Conservation (phyloP, 2,329 filamentous ascomycete genomes). For the Shiraia sp. region DNA sequence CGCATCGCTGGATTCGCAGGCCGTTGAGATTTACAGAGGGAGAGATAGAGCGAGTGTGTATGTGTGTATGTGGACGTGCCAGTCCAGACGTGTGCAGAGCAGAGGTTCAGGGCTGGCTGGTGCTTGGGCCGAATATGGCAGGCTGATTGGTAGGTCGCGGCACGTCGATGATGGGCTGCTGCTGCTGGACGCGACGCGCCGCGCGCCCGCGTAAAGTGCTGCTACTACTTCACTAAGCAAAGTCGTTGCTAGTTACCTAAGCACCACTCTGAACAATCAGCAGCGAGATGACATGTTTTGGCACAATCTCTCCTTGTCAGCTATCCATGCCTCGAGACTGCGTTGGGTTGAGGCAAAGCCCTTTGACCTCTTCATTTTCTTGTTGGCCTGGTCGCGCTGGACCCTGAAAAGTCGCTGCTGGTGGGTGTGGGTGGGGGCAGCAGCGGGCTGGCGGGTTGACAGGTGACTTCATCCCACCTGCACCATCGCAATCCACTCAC, state of each 20-base stretch:
- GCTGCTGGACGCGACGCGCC: conserved; percentile 18
- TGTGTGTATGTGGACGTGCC: too few species aligned
- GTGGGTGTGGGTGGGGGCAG: neutral
- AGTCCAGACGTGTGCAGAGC: too few species aligned
- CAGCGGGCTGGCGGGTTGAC: neutral
- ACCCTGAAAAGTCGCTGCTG: neutral
- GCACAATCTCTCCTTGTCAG: too few species aligned
- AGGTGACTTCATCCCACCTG: neutral
- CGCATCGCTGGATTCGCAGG: conserved; percentile 29
- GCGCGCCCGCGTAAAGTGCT: conserved; percentile 20
- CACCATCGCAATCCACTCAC: neutral
- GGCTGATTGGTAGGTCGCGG: neutral
- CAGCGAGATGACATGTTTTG: too few species aligned
- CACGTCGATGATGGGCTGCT: conserved; percentile 13
- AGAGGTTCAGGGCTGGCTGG: conserved; percentile 12
- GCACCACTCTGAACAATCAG: too few species aligned
- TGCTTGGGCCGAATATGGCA: neutral
- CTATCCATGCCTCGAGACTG: too few species aligned
- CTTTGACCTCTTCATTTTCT: neutral
- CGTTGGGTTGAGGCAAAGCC: too few species aligned
- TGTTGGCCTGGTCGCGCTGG: neutral
- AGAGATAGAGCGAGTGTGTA: conserved; percentile 13
- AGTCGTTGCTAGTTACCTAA: too few species aligned
- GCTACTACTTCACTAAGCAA: too few species aligned
- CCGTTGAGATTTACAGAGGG: conserved; percentile 10